Evolutionary conservation across 495 filamentous ascomycete species (phyloP).

Genomic region (Penicillium daleae): DNA sequence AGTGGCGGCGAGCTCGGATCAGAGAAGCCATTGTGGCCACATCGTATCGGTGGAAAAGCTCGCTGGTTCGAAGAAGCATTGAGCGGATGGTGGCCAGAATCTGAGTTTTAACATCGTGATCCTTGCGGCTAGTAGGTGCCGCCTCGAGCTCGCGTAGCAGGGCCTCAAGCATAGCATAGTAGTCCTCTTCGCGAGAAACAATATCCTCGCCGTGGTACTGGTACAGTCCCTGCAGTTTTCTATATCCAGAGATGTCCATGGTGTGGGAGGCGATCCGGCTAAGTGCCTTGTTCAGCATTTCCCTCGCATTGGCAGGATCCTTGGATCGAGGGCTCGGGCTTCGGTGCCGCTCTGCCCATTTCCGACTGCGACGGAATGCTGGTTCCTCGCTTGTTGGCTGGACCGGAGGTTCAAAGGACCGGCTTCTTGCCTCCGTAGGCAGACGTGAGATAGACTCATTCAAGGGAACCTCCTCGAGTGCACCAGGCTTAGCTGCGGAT

Average conservation of each 20-base stretch:
- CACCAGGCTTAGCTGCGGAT: conserved; percentile 30
- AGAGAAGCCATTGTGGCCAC: conserved; percentile 67
- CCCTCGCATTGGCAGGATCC: conserved; percentile 51
- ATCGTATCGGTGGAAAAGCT: conserved; percentile 66
- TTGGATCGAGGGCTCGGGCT: conserved; percentile 46
- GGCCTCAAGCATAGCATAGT: conserved; percentile 72
- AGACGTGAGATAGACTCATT: conserved; percentile 24
- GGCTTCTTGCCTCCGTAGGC: conserved; percentile 13
- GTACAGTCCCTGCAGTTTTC: conserved; percentile 82
- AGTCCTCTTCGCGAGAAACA: conserved; percentile 58
- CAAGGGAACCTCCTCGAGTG: conserved; percentile 31
- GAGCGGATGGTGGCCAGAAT: conserved; percentile 79
- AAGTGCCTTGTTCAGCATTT: conserved; percentile 77
- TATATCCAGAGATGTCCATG: conserved; percentile 86
- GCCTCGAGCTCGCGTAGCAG: conserved; percentile 77
- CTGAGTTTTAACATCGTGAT: conserved; percentile 77
- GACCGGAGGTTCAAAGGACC: conserved; percentile 25
- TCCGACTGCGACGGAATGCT: conserved; percentile 28
- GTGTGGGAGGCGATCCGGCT: conserved; percentile 68
- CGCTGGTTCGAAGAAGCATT: conserved; percentile 68
- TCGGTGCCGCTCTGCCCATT: conserved; percentile 35
- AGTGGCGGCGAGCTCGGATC: conserved; percentile 63
- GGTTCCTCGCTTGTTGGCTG: conserved; percentile 19
- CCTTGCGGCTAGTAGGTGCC: conserved; percentile 38
- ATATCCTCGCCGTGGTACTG: conserved; percentile 63